Evolutionary conservation across 2,329 filamentous ascomycete genomes (phyloP).

Genomic region (Metarhizium brunneum): DNA sequence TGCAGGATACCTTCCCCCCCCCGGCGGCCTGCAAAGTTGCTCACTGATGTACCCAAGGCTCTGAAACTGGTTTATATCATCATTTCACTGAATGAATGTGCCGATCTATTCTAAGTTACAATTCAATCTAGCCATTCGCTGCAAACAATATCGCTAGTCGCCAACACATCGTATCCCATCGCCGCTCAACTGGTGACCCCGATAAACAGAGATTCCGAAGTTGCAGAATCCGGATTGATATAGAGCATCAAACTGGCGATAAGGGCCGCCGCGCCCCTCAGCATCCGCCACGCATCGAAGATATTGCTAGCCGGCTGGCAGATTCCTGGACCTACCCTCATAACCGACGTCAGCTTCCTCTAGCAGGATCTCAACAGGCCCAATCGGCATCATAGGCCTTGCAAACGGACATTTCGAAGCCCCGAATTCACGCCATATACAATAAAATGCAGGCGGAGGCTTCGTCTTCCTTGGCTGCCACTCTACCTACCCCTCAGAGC

Average conservation of each 20-base stretch:
- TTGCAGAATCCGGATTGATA: not conserved
- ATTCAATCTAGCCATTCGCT: not conserved
- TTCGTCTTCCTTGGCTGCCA: constrained; percentile 18
- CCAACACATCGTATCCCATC: not conserved
- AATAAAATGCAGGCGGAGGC: constrained; percentile 24
- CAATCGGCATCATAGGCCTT: constrained; percentile 11
- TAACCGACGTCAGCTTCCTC: constrained; percentile 9
- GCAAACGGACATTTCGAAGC: not conserved
- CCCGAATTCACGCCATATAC: not conserved
- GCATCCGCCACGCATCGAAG: constrained; percentile 3
- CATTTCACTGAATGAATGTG: not conserved
- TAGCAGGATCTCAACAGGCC: constrained; percentile 11
- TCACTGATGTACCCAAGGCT: not conserved
- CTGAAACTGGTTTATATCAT: not conserved
- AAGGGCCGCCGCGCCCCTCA: constrained; percentile 7
- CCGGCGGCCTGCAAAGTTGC: not conserved
- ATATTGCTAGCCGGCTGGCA: not conserved
- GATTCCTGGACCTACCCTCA: constrained; percentile 13
- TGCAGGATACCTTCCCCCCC: constrained; percentile 1
- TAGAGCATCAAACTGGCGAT: not conserved
- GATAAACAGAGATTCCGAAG: not conserved
- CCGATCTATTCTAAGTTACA: not conserved
- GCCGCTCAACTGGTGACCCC: not conserved
- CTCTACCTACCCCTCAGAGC: constrained; percentile 8
- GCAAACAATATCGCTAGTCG: not conserved